phyloP scores from a whole-genome alignment of 768 basidiomycete species.

The Lanmaoa rubissima region DNA sequence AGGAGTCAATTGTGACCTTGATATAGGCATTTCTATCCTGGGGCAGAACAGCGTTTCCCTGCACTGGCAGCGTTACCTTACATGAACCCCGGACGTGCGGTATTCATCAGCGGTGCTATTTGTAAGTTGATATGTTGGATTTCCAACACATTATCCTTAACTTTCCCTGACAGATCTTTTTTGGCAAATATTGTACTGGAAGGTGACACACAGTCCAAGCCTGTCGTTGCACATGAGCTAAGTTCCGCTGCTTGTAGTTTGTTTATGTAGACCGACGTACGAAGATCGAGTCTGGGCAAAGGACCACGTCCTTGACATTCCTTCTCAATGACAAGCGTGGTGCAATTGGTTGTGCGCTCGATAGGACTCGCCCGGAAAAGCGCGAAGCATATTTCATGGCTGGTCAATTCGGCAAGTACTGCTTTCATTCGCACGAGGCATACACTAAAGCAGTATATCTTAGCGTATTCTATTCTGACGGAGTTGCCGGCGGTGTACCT shows the following conservation, averaged over 20 bases:
- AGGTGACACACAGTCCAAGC: constrained; percentile 43
- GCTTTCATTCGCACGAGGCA: background rate
- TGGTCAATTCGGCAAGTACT: constrained; percentile 71
- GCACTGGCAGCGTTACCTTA: constrained; percentile 70
- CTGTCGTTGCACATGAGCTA: background rate
- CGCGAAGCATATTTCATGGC: constrained; percentile 76
- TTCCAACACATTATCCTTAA: constrained; percentile 8
- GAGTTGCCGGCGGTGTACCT: constrained; percentile 83
- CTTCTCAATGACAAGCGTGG: constrained; percentile 87
- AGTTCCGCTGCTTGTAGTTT: constrained; percentile 46
- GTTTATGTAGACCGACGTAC: constrained; percentile 82
- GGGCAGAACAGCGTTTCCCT: constrained; percentile 79
- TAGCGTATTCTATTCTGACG: constrained; percentile 83
- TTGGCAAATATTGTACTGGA: constrained; percentile 96
- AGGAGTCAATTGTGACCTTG: constrained; percentile 3
- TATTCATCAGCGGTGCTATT: constrained; percentile 78
- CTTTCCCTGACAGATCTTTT: constrained; percentile 61
- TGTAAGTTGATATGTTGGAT: constrained; percentile 51
- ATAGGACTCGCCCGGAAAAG: constrained; percentile 55
- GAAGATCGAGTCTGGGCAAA: constrained; percentile 89
- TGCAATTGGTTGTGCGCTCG: constrained; percentile 70
- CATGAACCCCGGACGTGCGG: constrained; percentile 65
- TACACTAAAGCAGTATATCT: constrained; percentile 6
- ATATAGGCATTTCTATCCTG: constrained; percentile 82
- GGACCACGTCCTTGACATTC: constrained; percentile 87